Evolutionary conservation across 371 early-diverging fungal genomes (phyloP).

Genomic region (Zancudomyces culisetae): DNA sequence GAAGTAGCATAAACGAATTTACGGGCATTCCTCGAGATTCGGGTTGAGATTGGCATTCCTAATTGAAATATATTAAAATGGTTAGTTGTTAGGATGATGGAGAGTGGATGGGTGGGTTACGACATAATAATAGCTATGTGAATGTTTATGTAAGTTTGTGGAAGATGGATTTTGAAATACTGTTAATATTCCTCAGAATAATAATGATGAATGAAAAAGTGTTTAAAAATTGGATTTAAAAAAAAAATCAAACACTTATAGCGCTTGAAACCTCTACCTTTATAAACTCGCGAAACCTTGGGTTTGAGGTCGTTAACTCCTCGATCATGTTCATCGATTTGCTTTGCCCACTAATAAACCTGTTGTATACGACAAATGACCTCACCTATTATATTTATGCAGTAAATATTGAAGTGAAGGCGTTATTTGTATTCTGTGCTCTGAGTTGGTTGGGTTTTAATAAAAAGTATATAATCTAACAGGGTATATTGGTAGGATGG

Average conservation of each 20-base stretch:
- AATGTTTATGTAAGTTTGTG: no score
- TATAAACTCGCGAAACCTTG: not conserved
- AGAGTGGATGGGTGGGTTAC: no score
- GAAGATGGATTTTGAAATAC: no score
- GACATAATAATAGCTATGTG: no score
- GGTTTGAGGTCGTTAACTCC: constrained; percentile 10
- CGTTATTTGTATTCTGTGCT: not conserved
- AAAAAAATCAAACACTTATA: no score
- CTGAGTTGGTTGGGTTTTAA: not conserved
- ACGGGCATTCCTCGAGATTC: constrained; percentile 24
- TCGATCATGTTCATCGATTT: not conserved
- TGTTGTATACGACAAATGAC: constrained; percentile 4
- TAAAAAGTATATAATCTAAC: not conserved
- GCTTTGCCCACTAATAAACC: not conserved
- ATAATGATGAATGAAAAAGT: no score
- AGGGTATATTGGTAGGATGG: no score
- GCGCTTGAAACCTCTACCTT: no score
- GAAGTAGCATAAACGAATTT: constrained; percentile 28
- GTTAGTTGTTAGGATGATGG: no score
- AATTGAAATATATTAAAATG: no score
- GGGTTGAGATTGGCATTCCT: constrained; percentile 17
- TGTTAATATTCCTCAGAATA: no score
- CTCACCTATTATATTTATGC: not conserved
- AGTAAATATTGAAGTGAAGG: not conserved
- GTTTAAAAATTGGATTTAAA: no score